These are phyloP conservation scores for Irpex sp. DNA, from an alignment of 1,284 basidiomycete species.

Conservation along the genomic window DNA sequence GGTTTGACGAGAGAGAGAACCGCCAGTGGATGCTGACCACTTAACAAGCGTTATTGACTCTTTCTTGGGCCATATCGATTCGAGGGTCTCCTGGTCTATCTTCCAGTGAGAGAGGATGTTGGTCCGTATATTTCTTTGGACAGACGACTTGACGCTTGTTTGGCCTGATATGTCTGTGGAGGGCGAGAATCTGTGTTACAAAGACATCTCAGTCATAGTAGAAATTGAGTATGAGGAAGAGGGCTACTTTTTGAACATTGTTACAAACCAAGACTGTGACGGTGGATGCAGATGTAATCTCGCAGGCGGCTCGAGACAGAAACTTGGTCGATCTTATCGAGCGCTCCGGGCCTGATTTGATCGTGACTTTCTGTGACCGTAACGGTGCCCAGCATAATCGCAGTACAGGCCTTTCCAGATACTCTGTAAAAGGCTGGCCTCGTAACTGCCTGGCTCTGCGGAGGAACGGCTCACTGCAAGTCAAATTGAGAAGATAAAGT, in stretches of 20 bases:
- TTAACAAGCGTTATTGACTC: conserved; percentile 90
- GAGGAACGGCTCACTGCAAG: background rate
- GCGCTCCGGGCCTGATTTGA: background rate
- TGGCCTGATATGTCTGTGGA: conserved; percentile 89
- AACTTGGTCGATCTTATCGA: background rate
- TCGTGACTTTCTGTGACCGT: background rate
- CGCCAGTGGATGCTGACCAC: conserved; percentile 64
- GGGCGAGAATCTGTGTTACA: conserved; percentile 70
- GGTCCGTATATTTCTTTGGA: conserved; percentile 86
- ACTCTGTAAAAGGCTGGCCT: background rate
- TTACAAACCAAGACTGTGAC: background rate
- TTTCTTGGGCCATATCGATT: conserved; percentile 98
- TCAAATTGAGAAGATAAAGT: no score
- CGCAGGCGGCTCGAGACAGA: background rate
- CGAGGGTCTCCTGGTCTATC: conserved; percentile 76
- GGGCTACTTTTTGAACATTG: conserved; percentile 62
- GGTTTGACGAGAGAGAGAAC: conserved; percentile 9
- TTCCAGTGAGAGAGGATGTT: conserved; percentile 85
- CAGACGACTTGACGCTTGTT: conserved; percentile 93
- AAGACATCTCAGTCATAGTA: background rate
- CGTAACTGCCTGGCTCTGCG: background rate
- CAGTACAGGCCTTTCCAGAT: background rate
- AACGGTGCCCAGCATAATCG: background rate
- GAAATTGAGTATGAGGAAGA: background rate
- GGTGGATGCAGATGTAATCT: background rate